phyloP scores from a whole-genome alignment of 495 filamentous ascomycete genomes.

The Friedmanniomyces endolithicus region DNA sequence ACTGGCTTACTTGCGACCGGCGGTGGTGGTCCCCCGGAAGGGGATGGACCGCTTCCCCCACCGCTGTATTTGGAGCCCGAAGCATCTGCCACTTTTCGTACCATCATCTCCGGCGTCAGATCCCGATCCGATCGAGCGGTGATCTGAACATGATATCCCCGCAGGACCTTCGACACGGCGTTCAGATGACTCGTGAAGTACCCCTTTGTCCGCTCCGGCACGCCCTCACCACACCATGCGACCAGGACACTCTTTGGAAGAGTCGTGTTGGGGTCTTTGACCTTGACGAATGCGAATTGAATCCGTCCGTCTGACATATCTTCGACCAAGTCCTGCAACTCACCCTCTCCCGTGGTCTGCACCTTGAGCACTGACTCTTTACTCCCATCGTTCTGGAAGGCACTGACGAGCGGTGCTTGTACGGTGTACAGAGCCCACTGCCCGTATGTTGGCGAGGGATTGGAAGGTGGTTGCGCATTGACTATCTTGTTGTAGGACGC shows the following conservation, averaged over 20 bases:
- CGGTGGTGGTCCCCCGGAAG: constrained; percentile 44
- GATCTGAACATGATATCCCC: constrained; percentile 95
- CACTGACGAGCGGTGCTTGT: constrained; percentile 75
- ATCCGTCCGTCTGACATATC: constrained; percentile 94
- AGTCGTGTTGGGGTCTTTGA: constrained; percentile 85
- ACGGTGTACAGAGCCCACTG: constrained; percentile 91
- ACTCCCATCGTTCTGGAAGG: constrained; percentile 67
- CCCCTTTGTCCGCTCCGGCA: constrained; percentile 94
- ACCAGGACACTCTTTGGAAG: constrained; percentile 89
- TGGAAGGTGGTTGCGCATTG: constrained; percentile 52
- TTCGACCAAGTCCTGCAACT: constrained; percentile 86
- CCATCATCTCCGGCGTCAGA: constrained; percentile 70
- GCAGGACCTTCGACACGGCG: constrained; percentile 77
- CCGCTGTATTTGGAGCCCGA: constrained; percentile 89
- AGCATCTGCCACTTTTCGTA: constrained; percentile 90
- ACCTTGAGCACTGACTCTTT: constrained; percentile 95
- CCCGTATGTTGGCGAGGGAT: constrained; percentile 55
- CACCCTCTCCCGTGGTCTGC: constrained; percentile 84
- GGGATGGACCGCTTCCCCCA: constrained; percentile 35
- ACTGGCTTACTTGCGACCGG: constrained; percentile 75
- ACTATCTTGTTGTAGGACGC: constrained; percentile 85
- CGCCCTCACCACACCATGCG: constrained; percentile 94
- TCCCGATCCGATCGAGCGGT: constrained; percentile 85
- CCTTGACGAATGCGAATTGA: constrained; percentile 92
- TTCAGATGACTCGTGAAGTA: constrained; percentile 93